A percentile compares a stretch with the other conserved stretches of the same genome.
Conservation (phyloP, 1,139 yeast genomes). For the Hansenula sp. region DNA sequence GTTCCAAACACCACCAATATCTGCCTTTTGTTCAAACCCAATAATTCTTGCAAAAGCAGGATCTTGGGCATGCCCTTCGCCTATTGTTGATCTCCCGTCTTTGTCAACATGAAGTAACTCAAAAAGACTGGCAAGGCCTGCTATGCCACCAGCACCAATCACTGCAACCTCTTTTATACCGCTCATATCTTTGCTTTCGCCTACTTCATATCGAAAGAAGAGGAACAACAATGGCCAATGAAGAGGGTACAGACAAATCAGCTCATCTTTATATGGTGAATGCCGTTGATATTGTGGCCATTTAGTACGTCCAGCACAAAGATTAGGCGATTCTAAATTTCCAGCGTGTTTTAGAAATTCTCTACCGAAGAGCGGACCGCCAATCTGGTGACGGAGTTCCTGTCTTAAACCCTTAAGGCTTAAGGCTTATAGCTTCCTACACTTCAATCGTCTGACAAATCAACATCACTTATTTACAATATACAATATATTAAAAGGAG, state of each 20-base stretch:
- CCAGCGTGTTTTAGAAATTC: too few species aligned
- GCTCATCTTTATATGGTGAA: too few species aligned
- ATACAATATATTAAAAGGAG: too few species aligned
- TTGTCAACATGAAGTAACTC: slow-evolving; percentile 27
- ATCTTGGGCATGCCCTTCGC: slow-evolving; percentile 6
- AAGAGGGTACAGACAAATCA: too few species aligned
- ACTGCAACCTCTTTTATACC: slow-evolving; percentile 26
- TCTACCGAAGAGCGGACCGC: too few species aligned
- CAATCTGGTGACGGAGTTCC: too few species aligned
- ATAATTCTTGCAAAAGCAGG: slow-evolving; percentile 27
- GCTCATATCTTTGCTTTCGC: background rate
- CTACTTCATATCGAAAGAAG: background rate
- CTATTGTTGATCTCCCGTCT: slow-evolving; percentile 21
- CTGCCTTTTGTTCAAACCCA: slow-evolving; percentile 30
- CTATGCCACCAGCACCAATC: slow-evolving; percentile 32
- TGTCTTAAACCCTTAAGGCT: too few species aligned
- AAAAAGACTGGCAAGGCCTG: slow-evolving; percentile 28
- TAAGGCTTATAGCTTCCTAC: too few species aligned
- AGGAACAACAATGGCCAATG: too few species aligned
- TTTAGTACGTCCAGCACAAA: too few species aligned
- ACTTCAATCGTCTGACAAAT: background rate
- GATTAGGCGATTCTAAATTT: too few species aligned
- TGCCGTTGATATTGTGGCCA: too few species aligned
- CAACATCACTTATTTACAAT: background rate
- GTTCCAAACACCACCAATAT: slow-evolving; percentile 36